Evolutionary conservation across 192 early-diverging fungal species (phyloP).

Genomic region (Spizellomyces sp.): DNA sequence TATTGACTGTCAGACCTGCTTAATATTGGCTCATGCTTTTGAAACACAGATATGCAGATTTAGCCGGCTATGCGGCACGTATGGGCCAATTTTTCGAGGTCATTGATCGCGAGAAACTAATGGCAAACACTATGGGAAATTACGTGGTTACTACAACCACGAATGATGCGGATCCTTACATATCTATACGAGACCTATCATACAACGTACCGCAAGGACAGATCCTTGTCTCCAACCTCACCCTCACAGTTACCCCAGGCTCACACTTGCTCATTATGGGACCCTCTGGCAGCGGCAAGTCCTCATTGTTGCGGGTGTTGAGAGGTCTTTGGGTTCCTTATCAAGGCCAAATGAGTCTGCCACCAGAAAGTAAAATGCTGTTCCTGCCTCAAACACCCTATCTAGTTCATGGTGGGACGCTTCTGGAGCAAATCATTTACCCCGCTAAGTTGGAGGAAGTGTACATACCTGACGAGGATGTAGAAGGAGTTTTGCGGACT

Average conservation of each 20-base stretch:
- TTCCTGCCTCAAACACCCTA: conserved; percentile 74
- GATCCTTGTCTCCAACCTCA: conserved; percentile 21
- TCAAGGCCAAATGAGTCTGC: conserved; percentile 49
- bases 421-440: conserved; percentile 92
- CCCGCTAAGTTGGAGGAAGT: conserved; percentile 65
- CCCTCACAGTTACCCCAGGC: conserved; percentile 16
- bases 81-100: conserved; percentile 79
- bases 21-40: too few relatives aligned
- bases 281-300: conserved; percentile 87
- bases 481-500: conserved; percentile 72
- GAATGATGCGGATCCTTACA: conserved; percentile 23
- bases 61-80: conserved; percentile 83
- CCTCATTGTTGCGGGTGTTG: conserved; percentile 74
- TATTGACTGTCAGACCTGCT: background rate
- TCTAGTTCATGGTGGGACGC: conserved; percentile 76
- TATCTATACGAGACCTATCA: conserved; percentile 13
- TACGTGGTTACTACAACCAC: background rate
- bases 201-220: conserved; percentile 29
- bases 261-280: conserved; percentile 44
- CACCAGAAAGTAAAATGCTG: conserved; percentile 44
- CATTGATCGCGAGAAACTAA: conserved; percentile 51
- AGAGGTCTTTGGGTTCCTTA: conserved; percentile 73
- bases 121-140: conserved; percentile 38
- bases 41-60: conserved; percentile 57
- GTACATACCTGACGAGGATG: conserved; percentile 64